Evolutionary conservation across 495 filamentous ascomycete genomes (phyloP).

Genomic region (Amorphotheca resinae): DNA sequence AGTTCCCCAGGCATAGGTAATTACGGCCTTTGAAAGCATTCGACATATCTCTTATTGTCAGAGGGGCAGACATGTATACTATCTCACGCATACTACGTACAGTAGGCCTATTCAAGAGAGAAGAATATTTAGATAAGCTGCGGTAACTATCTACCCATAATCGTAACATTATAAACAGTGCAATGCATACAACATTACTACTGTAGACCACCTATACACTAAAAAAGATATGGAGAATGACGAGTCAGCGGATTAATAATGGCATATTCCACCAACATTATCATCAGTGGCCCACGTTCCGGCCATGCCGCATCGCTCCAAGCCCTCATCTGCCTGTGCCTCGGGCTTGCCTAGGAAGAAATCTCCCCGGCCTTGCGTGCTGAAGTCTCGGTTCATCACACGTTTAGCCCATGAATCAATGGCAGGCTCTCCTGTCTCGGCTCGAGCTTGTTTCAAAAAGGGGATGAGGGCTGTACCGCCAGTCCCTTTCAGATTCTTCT

Average conservation of each 20-base stretch:
- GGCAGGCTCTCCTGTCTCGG: slow-evolving; percentile 89
- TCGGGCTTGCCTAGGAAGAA: slow-evolving; percentile 58
- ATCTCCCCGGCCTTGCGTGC: slow-evolving; percentile 33
- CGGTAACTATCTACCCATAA: too few species aligned
- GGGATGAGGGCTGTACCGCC: slow-evolving; percentile 88
- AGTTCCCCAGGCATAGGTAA: too few species aligned
- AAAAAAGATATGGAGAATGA: too few species aligned
- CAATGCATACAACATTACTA: too few species aligned
- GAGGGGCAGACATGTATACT: too few species aligned
- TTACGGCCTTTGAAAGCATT: too few species aligned
- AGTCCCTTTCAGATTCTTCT: slow-evolving; percentile 64
- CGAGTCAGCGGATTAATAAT: slow-evolving; percentile 29
- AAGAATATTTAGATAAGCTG: too few species aligned
- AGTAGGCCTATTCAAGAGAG: too few species aligned
- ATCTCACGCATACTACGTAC: too few species aligned
- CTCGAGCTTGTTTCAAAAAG: slow-evolving; percentile 87
- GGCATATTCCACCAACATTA: slow-evolving; percentile 63
- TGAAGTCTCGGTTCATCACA: slow-evolving; percentile 44
- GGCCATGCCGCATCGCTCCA: slow-evolving; percentile 66
- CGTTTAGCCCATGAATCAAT: slow-evolving; percentile 71
- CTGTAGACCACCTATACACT: too few species aligned
- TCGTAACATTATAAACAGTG: too few species aligned
- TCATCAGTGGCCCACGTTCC: slow-evolving; percentile 81
- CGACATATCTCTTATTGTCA: too few species aligned
- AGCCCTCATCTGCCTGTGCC: slow-evolving; percentile 45